Percentiles rank a stretch among this genome's conserved stretches.
Conservation (phyloP, 495 filamentous ascomycete genomes). For the Penicillium salamii region DNA sequence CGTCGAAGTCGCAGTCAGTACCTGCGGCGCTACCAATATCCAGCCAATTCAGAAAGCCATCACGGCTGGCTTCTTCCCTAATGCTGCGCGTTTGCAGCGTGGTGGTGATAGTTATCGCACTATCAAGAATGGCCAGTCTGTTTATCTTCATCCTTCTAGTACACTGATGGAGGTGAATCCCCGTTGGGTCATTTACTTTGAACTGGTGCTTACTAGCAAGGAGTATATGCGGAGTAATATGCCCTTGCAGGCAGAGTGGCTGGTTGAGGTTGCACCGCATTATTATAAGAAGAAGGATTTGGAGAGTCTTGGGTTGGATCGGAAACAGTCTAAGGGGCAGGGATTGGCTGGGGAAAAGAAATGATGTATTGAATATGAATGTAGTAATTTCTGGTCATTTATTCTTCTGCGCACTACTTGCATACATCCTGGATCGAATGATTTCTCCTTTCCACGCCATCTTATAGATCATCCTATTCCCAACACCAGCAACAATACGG, state of each 20-base stretch:
- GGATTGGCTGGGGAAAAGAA: conserved; percentile 50
- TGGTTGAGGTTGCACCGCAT: conserved; percentile 91
- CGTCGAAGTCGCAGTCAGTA: conserved; percentile 75
- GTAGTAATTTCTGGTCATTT: too few species aligned
- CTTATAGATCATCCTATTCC: too few species aligned
- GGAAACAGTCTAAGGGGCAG: conserved; percentile 71
- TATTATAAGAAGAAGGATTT: conserved; percentile 93
- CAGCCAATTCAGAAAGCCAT: conserved; percentile 82
- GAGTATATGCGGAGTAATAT: conserved; percentile 91
- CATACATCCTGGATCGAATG: too few species aligned
- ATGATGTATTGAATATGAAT: conserved; percentile 27
- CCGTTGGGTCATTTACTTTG: conserved; percentile 88
- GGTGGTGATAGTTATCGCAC: conserved; percentile 92
- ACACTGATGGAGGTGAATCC: conserved; percentile 80
- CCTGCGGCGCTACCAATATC: conserved; percentile 66
- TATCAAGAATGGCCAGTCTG: conserved; percentile 85
- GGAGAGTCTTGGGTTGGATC: conserved; percentile 73
- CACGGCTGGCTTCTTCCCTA: conserved; percentile 91
- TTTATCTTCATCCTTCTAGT: conserved; percentile 84
- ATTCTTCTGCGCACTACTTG: too few species aligned
- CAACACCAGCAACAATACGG: too few species aligned
- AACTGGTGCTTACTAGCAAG: conserved; percentile 87
- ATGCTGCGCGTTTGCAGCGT: conserved; percentile 81
- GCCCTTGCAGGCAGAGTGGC: conserved; percentile 80
- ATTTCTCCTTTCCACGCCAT: too few species aligned